These are phyloP conservation scores for Ceratobasidium sp. DNA, from an alignment of 1,284 basidiomycete species.

Conservation along the genomic window DNA sequence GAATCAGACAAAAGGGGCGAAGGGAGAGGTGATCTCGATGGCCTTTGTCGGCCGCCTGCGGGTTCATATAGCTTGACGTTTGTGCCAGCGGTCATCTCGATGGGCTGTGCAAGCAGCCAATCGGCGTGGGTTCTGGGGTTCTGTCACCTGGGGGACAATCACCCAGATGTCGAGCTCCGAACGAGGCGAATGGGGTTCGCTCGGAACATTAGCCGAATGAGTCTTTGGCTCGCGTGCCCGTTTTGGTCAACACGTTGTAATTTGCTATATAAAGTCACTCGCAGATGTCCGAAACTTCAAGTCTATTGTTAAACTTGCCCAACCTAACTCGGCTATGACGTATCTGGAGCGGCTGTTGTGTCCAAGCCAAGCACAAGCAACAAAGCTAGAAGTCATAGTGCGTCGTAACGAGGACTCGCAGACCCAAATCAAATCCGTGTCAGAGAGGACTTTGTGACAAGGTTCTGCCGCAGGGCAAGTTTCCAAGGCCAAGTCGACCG, in stretches of 20 bases:
- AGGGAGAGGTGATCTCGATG: slow-evolving; percentile 13
- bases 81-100: background rate
- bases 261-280: background rate
- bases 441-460: background rate
- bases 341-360: background rate
- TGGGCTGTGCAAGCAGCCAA: slow-evolving; percentile 12
- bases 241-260: background rate
- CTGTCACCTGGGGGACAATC: slow-evolving; percentile 18
- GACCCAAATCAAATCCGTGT: background rate
- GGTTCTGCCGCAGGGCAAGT: background rate
- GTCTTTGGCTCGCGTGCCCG: slow-evolving; percentile 29
- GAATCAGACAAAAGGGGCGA: slow-evolving; percentile 2
- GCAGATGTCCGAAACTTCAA: background rate
- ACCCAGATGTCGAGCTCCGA: slow-evolving; percentile 9
- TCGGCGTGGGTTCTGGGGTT: slow-evolving; percentile 3
- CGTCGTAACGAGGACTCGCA: background rate
- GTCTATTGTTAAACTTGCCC: background rate
- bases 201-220: slow-evolving; percentile 31
- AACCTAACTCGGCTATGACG: background rate
- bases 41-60: background rate
- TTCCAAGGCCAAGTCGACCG: slow-evolving; percentile 5
- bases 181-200: slow-evolving; percentile 4
- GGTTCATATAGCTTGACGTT: slow-evolving; percentile 4
- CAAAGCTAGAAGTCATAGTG: background rate
- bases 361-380: background rate